Evolutionary conservation across 192 early-diverging fungal genomes (phyloP).

Genomic region (Radiomyces spectabilis): DNA sequence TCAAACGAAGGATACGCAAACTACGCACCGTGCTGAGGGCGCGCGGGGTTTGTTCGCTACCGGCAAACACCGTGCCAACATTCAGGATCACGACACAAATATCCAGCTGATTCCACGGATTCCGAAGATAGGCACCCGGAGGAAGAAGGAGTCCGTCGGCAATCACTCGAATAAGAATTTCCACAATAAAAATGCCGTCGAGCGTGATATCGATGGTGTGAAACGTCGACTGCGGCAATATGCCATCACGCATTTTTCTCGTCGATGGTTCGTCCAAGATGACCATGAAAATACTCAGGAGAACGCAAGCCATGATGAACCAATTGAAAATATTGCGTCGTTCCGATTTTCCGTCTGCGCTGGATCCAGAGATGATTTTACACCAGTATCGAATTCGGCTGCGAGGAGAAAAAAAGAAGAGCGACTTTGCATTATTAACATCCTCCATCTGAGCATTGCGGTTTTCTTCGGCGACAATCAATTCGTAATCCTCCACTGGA

Average conservation of each 20-base stretch:
- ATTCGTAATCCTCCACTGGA: conserved; percentile 16
- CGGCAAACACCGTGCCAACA: conserved; percentile 27
- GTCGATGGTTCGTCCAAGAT: conserved; percentile 28
- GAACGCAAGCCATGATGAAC: conserved; percentile 39
- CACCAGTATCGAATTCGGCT: conserved; percentile 37
- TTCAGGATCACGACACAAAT: conserved; percentile 42
- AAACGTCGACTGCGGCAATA: conserved; percentile 3
- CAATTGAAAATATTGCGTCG: conserved; percentile 36
- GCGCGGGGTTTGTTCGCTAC: conserved; percentile 21
- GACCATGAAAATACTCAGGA: conserved; percentile 28
- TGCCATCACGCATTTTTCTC: conserved; percentile 7
- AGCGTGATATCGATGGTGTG: conserved; percentile 32
- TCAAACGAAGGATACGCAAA: conserved; percentile 28
- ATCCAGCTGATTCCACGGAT: conserved; percentile 47
- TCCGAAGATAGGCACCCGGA: conserved; percentile 39
- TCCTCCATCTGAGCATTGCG: conserved; percentile 4
- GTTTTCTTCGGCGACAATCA: conserved; percentile 24
- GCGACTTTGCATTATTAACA: conserved; percentile 12
- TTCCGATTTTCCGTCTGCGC: conserved; percentile 25
- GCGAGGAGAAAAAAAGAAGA: conserved; percentile 39
- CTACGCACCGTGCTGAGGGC: conserved; percentile 39
- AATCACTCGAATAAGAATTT: conserved; percentile 43
- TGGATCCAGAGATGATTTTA: conserved; percentile 30
- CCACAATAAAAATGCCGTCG: conserved; percentile 37
- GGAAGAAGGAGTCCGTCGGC: conserved; percentile 48